phyloP scores from a whole-genome alignment of 2,329 filamentous ascomycete species.

The Cladophialophora exuberans region DNA sequence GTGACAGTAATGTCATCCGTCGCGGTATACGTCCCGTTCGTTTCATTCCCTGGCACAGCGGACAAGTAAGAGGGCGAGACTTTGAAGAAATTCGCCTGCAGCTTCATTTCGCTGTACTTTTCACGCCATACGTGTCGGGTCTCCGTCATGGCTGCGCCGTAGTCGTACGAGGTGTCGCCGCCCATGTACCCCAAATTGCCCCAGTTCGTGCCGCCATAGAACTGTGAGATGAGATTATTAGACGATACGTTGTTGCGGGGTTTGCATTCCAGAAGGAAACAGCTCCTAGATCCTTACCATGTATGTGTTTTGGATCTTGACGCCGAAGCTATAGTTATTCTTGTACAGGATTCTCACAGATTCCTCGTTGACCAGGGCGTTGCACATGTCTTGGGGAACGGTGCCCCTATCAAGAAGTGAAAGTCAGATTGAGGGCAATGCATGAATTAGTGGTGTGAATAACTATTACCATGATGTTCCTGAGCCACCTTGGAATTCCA shows the following conservation, averaged over 20 bases:
- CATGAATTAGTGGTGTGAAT: conserved; percentile 1
- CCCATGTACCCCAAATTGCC: not conserved
- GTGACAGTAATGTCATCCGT: not conserved
- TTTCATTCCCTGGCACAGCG: not conserved
- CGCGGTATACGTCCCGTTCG: not conserved
- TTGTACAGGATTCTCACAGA: conserved; percentile 80
- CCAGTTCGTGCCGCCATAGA: not conserved
- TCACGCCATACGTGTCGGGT: not conserved
- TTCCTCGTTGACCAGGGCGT: conserved; percentile 67
- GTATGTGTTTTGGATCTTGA: conserved; percentile 71
- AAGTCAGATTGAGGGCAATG: too few relatives aligned
- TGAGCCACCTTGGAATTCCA: conserved; percentile 33
- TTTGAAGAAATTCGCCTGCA: not conserved
- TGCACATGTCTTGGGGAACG: conserved; percentile 53
- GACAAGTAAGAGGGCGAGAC: not conserved
- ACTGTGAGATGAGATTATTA: not conserved
- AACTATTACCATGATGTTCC: not conserved
- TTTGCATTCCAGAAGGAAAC: too few relatives aligned
- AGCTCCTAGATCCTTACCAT: conserved; percentile 63
- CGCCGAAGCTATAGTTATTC: conserved; percentile 68
- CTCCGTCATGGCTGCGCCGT: not conserved
- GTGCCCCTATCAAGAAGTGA: too few relatives aligned
- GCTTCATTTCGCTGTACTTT: not conserved
- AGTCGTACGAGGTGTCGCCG: not conserved
- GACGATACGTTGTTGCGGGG: too few relatives aligned